Conservation (phyloP, 106 monocot species). For the Dioscorea alata region DNA sequence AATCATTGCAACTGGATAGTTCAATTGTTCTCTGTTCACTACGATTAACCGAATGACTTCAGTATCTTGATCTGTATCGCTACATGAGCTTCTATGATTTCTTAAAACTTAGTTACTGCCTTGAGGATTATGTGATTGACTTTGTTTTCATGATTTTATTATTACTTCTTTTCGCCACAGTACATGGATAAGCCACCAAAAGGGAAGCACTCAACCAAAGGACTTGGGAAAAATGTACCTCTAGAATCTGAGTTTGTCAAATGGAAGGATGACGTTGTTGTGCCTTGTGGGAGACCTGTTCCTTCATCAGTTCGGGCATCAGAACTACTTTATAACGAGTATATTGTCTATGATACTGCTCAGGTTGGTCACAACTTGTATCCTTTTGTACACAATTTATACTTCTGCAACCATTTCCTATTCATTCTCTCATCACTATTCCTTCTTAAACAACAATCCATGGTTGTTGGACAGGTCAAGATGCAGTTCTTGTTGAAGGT, state of each 20-base stretch:
- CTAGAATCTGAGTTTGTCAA: conserved; percentile 69
- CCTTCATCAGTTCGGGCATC: conserved; percentile 44
- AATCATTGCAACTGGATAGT: too few species aligned
- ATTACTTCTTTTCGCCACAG: conserved; percentile 25
- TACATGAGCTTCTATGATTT: too few species aligned
- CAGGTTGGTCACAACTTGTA: conserved; percentile 42
- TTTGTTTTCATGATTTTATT: not conserved
- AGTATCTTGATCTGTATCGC: too few species aligned
- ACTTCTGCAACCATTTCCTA: too few species aligned
- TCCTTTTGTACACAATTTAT: too few species aligned
- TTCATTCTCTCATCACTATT: too few species aligned
- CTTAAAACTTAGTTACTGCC: too few species aligned
- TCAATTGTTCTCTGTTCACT: too few species aligned
- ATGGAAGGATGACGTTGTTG: conserved; percentile 72
- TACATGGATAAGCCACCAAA: conserved; percentile 83
- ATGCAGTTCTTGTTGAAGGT: conserved; percentile 98
- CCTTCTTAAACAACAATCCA: too few species aligned
- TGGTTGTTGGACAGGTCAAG: conserved; percentile 58
- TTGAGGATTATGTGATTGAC: too few species aligned
- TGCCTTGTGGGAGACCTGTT: conserved; percentile 96
- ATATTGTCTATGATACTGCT: conserved; percentile 84
- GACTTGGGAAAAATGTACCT: conserved; percentile 87
- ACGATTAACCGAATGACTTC: too few species aligned
- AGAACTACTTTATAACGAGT: conserved; percentile 89
- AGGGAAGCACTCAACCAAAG: conserved; percentile 96